A percentile compares a stretch with the other conserved stretches of the same genome.
phyloP scores from a whole-genome alignment of 164 flowering plant species.

The Chloranthus sessilifolius region DNA sequence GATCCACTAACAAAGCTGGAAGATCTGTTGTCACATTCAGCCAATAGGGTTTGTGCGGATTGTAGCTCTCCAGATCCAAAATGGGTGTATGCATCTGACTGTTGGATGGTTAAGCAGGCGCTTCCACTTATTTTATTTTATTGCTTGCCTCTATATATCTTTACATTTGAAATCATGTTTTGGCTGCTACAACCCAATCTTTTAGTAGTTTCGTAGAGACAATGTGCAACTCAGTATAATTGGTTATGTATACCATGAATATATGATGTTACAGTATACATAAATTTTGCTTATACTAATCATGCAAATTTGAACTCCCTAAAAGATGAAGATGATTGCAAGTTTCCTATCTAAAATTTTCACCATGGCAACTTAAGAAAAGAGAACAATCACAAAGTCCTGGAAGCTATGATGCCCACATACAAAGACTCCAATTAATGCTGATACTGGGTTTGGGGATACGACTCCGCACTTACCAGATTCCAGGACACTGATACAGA shows the following conservation, averaged over 20 bases:
- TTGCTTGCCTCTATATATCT: background rate
- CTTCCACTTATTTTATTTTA: background rate
- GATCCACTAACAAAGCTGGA: constrained; percentile 57
- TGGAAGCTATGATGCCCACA: no score
- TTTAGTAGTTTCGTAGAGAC: background rate
- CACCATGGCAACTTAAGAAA: no score
- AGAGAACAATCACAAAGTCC: no score
- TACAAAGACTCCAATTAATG: no score
- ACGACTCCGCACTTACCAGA: no score
- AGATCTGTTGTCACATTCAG: constrained; percentile 37
- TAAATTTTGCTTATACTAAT: no score
- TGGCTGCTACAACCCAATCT: background rate
- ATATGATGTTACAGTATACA: no score
- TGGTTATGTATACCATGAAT: background rate
- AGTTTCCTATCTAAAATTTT: no score
- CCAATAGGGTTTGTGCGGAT: constrained; percentile 80
- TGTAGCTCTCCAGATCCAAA: constrained; percentile 93
- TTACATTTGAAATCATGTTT: background rate
- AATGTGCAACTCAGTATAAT: background rate
- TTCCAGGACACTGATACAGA: no score
- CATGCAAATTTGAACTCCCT: no score
- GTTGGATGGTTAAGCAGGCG: background rate
- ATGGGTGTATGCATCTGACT: constrained; percentile 81
- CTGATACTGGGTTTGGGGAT: no score
- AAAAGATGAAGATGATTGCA: no score